Evolutionary conservation across 1,284 basidiomycete species (phyloP), one percentile per base, ranked within the genome.

Genomic region (Volvariella surrecta): DNA sequence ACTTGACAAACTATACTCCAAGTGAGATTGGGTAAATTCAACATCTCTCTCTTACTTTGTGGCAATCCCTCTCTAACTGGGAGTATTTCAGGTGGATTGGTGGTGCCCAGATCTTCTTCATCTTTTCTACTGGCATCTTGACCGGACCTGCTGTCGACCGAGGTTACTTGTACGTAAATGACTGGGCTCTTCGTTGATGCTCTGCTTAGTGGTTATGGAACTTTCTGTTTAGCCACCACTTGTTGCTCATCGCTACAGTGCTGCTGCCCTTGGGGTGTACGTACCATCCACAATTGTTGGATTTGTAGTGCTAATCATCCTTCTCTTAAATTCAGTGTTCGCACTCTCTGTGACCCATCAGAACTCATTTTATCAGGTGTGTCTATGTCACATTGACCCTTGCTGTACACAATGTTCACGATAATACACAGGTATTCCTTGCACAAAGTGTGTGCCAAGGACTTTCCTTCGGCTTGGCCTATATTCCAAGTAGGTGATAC

Each of bases 171-270:
- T 50, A 24, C 21, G 48, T 39, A n/a, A n/a, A n/a, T n/a, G n/a
- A n/a, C n/a, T n/a, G n/a, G n/a, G n/a, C n/a, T n/a, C 32, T 46
- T 47, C 24, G 2, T 35, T 2, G 16, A 15, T 42, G 2, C 9
- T 28, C 13, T 11, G 38, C 6, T 15, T 20, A 9, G 10, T 8
- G 10, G 31, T 7, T 4, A 19, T 13, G 30, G 41, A 20, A 47
- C 18, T 32, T 15, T 7, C 3, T n/a, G 18, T 18, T 0, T 37
- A 62, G 61, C 42, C 54, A 55, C 45, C 51, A 59, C 24, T 53
- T 59, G 39, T 56, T 59, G 45, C 53, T 56, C 19, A 30, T 53
- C 16, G 60, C 57, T n/a, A n/a, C n/a, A n/a, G n/a, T n/a, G n/a
- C n/a, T n/a, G n/a, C n/a, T n/a, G n/a, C n/a, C n/a, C n/a, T n/a